Evolutionary conservation across 2,329 filamentous ascomycete species (phyloP).

Genomic region (Calonectria hawksworthii): DNA sequence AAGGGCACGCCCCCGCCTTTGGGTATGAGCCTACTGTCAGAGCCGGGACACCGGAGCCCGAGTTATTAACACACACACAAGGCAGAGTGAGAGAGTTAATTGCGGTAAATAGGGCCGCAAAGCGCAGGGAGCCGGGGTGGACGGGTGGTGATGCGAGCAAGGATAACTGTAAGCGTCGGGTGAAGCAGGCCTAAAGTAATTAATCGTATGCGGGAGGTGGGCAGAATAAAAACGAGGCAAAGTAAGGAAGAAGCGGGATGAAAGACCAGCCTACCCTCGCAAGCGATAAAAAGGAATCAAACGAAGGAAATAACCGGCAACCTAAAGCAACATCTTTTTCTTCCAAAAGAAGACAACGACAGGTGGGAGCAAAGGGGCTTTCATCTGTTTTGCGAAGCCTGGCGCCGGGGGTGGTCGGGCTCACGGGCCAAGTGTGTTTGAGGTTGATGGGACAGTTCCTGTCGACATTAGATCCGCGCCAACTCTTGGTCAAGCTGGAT

Average conservation of each 20-base stretch:
- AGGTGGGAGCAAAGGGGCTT: conserved; percentile 28
- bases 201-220: not conserved
- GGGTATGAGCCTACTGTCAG: conserved; percentile 38
- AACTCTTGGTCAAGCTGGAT: conserved; percentile 7
- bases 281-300: conserved; percentile 3
- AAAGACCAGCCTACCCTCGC: conserved; percentile 17
- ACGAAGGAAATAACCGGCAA: not conserved
- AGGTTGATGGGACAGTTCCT: conserved; percentile 63
- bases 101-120: conserved; percentile 43
- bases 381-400: conserved; percentile 26
- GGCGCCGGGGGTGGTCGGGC: conserved; percentile 22
- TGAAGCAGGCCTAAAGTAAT: conserved; percentile 33
- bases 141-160: conserved; percentile 35
- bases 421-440: conserved; percentile 59
- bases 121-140: conserved; percentile 40
- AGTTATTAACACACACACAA: conserved; percentile 34
- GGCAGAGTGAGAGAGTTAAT: conserved; percentile 35
- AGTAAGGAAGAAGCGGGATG: not conserved
- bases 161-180: conserved; percentile 41
- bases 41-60: conserved; percentile 20
- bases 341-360: not conserved
- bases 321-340: not conserved
- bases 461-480: conserved; percentile 33
- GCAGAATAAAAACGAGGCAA: not conserved
- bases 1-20: conserved; percentile 44